Base-by-base conservation (phyloP, 345 rosid genomes). In the Ailanthus altissimus region DNA sequence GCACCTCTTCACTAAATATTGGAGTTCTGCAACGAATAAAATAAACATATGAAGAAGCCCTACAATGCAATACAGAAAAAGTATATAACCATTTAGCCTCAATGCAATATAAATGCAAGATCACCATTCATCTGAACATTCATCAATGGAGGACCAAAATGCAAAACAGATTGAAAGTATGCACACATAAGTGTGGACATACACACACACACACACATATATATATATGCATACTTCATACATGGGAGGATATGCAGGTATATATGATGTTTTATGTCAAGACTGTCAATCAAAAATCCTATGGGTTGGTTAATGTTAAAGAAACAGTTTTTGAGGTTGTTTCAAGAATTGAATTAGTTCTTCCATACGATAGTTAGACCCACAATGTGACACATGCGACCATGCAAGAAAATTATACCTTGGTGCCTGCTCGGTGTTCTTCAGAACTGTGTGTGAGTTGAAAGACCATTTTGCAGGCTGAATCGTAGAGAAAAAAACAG, bases 401-500 rank as follows among this genome's bases (percentile, higher is more conserved):
- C 25, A 28, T 76, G 46, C 23, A 46, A 57, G 6, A 21, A 36
- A 32, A 45, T 2, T 20, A 53, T 90, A 95, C 99, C 97, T 95
- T 62, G 93, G 91, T 63, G 94, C 99, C 82, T 84, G 94, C 75
- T 95, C 97, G 65, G 86, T 84, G 83, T 79, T 90, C 92, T 93
- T 92, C 86, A 95, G 81, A 75, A 95, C 78, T 3, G 97, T 88
- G 80, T 88, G 90, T 9, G 97, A 92, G 84, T 86, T 93, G 87
- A 95, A 93, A 40, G 94, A 81, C 99, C 98, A 95, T 82, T 90
- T 93, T 73, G 87, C 64, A 82, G 94, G 97, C 97, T 95, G 92
- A 77, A 84, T 70, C n/a, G 74, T 61, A 67, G 45, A 69, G 13
- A 56, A 62, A 40, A 80, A 65, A 74, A 57, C 54, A 74, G 45